Base-by-base conservation (phyloP, 2,329 filamentous ascomycete species). In the Moelleriella libera region DNA sequence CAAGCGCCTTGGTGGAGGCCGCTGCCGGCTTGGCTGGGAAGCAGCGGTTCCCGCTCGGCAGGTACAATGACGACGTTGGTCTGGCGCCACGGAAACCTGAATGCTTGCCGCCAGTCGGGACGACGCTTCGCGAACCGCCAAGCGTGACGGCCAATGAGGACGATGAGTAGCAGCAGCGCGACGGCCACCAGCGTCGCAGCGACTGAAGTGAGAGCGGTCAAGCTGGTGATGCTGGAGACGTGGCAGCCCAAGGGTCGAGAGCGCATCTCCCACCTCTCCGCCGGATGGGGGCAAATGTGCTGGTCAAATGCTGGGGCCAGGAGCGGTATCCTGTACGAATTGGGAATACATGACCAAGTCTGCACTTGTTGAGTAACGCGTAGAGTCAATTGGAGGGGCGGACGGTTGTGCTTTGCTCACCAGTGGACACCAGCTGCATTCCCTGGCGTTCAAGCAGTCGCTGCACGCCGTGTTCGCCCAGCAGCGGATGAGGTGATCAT, bases 331-430 rank as follows among this genome's bases (percentile, higher is more conserved):
- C 51, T 47, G 48, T 69, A 58, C 12, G 63, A 59, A 50, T 76
- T 77, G 28, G 75, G 75, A 2, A 78, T 68, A 55, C 75, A 79
- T 0, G 70, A 68, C 58, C 68, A 72, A 5, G 73, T 72, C 73
- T 41, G n/a, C 40, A 41, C 11, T 39, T 41, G 45, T 39, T 41
- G 9, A 44, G 41, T 12, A 46, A 48, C n/a, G 14, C 46, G 34
- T 39, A 12, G 34, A 4, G 9, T 12, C 8, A 39, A 12, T 12
- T 12, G 34, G 34, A 12, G 12, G 34, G 8, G 2, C 34, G 9
- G 12, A 9, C 34, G 9, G 34, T 3, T 3, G 34, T 39, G 34
- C 8, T 2, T 9, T 9, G 12, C 68, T 46, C 63, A 75, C 72
- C 56, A 68, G 73, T 14, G 73, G 72, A 58, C 72, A 76, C 73